These are phyloP conservation scores for Karstenula rhodostoma DNA, from an alignment of 2,329 filamentous ascomycete genomes.

Conservation along the genomic window DNA sequence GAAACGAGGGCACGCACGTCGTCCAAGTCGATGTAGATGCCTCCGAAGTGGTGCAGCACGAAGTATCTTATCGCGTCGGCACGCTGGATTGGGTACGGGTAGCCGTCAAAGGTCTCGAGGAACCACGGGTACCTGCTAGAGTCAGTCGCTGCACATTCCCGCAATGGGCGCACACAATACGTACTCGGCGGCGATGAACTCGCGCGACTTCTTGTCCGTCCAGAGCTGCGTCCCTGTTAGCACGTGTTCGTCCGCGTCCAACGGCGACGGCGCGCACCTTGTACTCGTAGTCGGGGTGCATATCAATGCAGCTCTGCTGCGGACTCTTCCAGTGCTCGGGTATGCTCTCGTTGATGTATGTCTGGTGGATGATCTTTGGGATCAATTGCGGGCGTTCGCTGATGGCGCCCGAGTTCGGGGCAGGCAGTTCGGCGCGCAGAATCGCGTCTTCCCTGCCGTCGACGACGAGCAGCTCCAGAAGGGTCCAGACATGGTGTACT, in stretches of 20 bases:
- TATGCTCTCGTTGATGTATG: slow-evolving; percentile 75
- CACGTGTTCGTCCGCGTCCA: slow-evolving; percentile 26
- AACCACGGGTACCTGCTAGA: slow-evolving; percentile 74
- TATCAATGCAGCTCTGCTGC: slow-evolving; percentile 70
- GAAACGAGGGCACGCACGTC: slow-evolving; percentile 56
- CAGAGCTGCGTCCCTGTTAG: slow-evolving; percentile 65
- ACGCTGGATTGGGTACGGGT: slow-evolving; percentile 77
- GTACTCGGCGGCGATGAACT: slow-evolving; percentile 73
- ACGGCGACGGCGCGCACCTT: slow-evolving; percentile 58
- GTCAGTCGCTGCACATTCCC: slow-evolving; percentile 20
- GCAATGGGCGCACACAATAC: slow-evolving; percentile 15
- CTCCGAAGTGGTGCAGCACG: slow-evolving; percentile 77
- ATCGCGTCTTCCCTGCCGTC: slow-evolving; percentile 74
- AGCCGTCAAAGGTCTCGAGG: slow-evolving; percentile 75
- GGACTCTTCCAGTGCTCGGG: slow-evolving; percentile 71
- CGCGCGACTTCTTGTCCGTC: slow-evolving; percentile 74
- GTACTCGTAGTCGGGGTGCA: slow-evolving; percentile 77
- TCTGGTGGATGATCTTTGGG: slow-evolving; percentile 81
- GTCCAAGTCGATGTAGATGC: slow-evolving; percentile 83
- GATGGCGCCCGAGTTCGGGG: slow-evolving; percentile 68
- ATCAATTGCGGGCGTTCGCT: slow-evolving; percentile 68
- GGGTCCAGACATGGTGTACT: slow-evolving; percentile 72
- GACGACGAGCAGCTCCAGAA: slow-evolving; percentile 74
- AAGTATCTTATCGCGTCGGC: slow-evolving; percentile 84
- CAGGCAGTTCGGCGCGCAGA: slow-evolving; percentile 69